These are phyloP conservation scores for Gossypium sturtianum DNA, from an alignment of 345 rosid genomes.

Conservation along the genomic window DNA sequence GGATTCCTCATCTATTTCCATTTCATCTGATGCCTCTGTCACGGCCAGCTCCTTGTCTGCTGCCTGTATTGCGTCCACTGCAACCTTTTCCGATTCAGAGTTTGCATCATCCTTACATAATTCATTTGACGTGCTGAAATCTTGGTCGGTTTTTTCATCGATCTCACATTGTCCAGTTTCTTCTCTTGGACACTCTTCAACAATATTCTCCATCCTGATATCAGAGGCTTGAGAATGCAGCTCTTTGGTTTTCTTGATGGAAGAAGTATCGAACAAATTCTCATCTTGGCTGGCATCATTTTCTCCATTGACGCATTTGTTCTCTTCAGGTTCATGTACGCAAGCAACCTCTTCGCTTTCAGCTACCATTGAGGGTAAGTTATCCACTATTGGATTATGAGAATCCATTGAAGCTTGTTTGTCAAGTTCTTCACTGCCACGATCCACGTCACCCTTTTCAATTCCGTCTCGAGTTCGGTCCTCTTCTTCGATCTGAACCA, in stretches of 20 bases:
- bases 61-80: not conserved
- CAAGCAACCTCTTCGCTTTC: not conserved
- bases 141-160: not conserved
- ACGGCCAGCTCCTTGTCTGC: not conserved
- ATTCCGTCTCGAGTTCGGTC: constrained; percentile 12
- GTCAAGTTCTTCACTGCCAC: not conserved
- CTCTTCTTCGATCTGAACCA: constrained; percentile 8
- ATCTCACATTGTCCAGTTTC: not conserved
- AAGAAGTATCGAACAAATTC: not conserved
- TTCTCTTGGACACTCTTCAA: not conserved
- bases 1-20: not conserved
- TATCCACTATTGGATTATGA: constrained; percentile 11
- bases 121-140: not conserved
- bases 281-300: not conserved
- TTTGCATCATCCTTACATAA: not conserved
- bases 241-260: not conserved
- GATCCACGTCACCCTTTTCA: not conserved
- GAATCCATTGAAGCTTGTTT: constrained; percentile 12
- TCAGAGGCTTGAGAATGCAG: not conserved
- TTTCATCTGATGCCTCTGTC: not conserved
- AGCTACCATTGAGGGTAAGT: not conserved
- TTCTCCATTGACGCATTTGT: not conserved
- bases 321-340: not conserved
- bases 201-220: not conserved
- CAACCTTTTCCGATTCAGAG: not conserved